Evolutionary conservation across 2,329 filamentous ascomycete genomes (phyloP).

Genomic region (Fusarium caatingaense): DNA sequence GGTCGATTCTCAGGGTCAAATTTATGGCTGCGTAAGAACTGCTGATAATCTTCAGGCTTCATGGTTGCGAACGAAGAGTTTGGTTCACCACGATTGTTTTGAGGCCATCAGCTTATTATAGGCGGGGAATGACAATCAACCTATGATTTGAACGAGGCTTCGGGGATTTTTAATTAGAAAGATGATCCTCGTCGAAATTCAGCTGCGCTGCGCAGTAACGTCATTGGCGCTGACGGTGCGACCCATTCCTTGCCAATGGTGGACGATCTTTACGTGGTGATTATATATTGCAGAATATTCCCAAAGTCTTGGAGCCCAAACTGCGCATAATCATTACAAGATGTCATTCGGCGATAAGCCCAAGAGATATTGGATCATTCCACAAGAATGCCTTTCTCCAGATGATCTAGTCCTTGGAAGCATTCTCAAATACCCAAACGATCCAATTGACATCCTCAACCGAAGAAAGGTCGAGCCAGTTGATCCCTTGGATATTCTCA

Average conservation of each 20-base stretch:
- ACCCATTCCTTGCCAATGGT: neutral
- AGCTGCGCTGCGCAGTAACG: constrained; percentile 1
- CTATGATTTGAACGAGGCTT: neutral
- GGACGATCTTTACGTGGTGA: neutral
- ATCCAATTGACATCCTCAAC: constrained; percentile 29
- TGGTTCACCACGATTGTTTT: neutral
- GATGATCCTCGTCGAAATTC: neutral
- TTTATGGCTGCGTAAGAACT: neutral
- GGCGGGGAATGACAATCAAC: neutral
- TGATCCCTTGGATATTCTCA: constrained; percentile 6
- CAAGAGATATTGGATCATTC: constrained; percentile 33
- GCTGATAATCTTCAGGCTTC: neutral
- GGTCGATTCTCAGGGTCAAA: neutral
- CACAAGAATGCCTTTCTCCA: constrained; percentile 21
- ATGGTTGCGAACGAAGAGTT: neutral
- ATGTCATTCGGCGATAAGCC: constrained; percentile 25
- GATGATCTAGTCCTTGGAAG: constrained; percentile 22
- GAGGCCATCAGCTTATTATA: neutral
- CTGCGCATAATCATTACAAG: neutral
- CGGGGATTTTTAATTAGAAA: neutral
- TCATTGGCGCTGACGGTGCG: constrained; percentile 4
- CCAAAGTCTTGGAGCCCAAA: no score
- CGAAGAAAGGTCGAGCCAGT: constrained; percentile 12
- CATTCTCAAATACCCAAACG: constrained; percentile 24
- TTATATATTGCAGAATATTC: neutral